Base-by-base conservation (phyloP, 441 rosid genomes). In the Metrosideros polymorpha region DNA sequence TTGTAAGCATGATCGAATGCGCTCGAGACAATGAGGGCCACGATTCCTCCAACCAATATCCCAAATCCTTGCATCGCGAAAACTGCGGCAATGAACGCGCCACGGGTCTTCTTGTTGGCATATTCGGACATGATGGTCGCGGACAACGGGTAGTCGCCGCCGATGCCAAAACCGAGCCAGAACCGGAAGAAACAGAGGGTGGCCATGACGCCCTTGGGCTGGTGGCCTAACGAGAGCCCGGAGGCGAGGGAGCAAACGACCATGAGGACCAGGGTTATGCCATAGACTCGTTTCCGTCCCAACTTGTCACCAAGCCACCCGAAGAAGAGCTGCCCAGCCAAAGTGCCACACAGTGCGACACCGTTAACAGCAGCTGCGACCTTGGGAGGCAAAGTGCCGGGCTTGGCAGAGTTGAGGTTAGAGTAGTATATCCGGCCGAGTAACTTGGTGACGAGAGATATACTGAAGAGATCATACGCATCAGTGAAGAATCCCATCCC, bases 181-280 rank as follows among this genome's bases (percentile, higher is more conserved):
- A 84, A 84, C 86, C 86, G 61, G 86, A 84, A 84, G 55, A 84
- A 84, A 50, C 82, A 84, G 45, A 84, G 86, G 25, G 86, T 84
- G 0, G n/a, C 86, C 55, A 84, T 84, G 0, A 84, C 86, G 29
- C 53, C 79, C 54, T 47, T 84, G 29, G 86, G 35, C 3, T 59
- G 2, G 10, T 0, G 2, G 52, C 86, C 86, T 0, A 59, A 61
- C 29, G 86, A 84, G 52, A 84, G 86, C 32, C 86, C 86, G 4
- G 86, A 84, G 52, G 52, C 86, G 35, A 84, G 0, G 30, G 86
- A 84, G 43, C 77, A 56, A 55, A 84, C 25, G 3, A 84, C 86
- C 86, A 84, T 84, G 76, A 84, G 86, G 76, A 84, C 47, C 61
- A 84, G 56, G 1, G 86, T 82, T 39, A 82, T 32, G 1, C 84